These are phyloP conservation scores for Kwoniella shivajii DNA, from an alignment of 1,284 basidiomycete species.

Conservation along the genomic window DNA sequence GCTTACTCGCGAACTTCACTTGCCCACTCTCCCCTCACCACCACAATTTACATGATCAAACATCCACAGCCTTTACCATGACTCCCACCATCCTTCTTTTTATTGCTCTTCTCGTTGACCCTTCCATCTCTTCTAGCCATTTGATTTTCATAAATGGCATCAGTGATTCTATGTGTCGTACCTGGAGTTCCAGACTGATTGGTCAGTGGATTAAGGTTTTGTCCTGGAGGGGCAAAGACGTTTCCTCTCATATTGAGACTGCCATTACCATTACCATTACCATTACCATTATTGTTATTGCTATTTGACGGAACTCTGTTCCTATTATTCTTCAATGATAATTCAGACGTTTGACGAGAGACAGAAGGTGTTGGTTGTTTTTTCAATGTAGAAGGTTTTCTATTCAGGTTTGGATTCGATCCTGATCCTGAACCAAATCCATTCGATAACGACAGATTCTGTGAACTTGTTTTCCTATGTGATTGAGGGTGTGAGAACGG, in stretches of 20 bases:
- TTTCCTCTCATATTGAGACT: too few relatives aligned
- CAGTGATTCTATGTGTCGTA: conserved; percentile 18
- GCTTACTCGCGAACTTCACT: not conserved
- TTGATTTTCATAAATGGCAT: conserved; percentile 16
- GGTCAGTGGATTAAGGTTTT: too few relatives aligned
- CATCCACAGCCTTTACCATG: conserved; percentile 30
- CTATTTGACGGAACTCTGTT: not conserved
- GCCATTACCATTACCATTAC: not conserved
- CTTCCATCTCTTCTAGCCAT: conserved; percentile 3
- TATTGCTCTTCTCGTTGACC: not conserved
- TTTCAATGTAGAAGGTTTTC: conserved; percentile 3
- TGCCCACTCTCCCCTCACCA: not conserved
- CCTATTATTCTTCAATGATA: not conserved
- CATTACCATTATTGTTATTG: not conserved
- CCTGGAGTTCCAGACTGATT: conserved; percentile 4
- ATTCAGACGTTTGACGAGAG: conserved; percentile 5
- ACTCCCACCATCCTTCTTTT: conserved; percentile 12
- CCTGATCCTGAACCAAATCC: not conserved
- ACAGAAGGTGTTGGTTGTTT: conserved; percentile 2
- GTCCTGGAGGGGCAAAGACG: not conserved
- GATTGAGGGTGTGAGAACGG: not conserved
- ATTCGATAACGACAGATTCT: not conserved
- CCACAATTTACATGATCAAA: conserved; percentile 19
- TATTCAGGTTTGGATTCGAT: not conserved
- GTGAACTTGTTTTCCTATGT: not conserved